Evolutionary conservation across 805 yeast species (phyloP), one percentile per base, ranked within the genome.

Genomic region (Deakozyma indianensis): DNA sequence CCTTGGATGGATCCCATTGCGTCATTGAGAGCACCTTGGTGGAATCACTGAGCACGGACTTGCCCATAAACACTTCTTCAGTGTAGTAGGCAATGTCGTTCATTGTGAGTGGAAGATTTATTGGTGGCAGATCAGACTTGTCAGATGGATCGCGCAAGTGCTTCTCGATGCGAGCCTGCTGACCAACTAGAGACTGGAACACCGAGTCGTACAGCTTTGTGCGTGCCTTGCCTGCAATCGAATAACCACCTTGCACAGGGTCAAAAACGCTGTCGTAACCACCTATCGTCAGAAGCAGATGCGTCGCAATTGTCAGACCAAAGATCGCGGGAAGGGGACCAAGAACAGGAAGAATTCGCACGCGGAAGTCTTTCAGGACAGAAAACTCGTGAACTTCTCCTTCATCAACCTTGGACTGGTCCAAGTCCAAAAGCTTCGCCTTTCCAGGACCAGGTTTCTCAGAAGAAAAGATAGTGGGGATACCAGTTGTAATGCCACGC

Each of bases 291-390:
- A 94, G 83, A 28, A 92, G 63, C 21, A 92, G 67, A 64, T 84
- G 80, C 0, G 96, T 82, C 2, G 95, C 94, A 47, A 90, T 74
- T 0, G 95, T 76, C 42, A 92, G 70, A 1, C 97, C 99, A 66
- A 92, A 92, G 64, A 90, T 81, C 7, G 92, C 96, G 1, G 99
- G 99, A 81, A 92, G 78, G 0, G 98, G 85, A 2, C 98, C 97
- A 51, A 92, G 66, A 0, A 92, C 99, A 0, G 99, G 99, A 47
- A 92, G 70, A 42, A 92, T 90, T 54, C 99, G 72, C 9, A 88
- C 96, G 54, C 99, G 73, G 68, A 92, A 92, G 64, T 86, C 87
- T 55, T 77, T 80, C 52, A 92, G 64, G 1, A 95, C 94, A 49
- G 94, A 77, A 41, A 92, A 68, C 60, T 94, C 92, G 51, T 78